Conservation (phyloP, 148 eudicot genomes). For the Chenopodium formosanum region DNA sequence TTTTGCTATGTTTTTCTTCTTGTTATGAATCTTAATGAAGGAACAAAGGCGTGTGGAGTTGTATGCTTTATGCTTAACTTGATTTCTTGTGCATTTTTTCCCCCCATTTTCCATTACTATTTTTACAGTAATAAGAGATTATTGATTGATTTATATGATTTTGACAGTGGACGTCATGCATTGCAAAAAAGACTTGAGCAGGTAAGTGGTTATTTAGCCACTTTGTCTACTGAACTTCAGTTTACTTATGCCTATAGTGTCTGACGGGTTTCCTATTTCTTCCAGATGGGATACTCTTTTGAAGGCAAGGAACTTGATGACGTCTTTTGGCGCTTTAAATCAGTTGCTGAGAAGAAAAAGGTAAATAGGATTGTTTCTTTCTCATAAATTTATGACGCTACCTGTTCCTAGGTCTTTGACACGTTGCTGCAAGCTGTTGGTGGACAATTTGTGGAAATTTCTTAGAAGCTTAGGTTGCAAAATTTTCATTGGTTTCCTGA, state of each 20-base stretch:
- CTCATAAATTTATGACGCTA: neutral
- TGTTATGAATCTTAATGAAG: neutral
- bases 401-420: neutral
- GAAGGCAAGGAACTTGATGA: constrained; percentile 90
- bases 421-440: neutral
- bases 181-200: constrained; percentile 75
- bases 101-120: neutral
- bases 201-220: constrained; percentile 37
- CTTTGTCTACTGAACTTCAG: neutral
- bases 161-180: constrained; percentile 93
- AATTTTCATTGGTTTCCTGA: neutral
- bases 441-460: neutral
- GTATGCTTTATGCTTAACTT: neutral
- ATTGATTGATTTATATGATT: constrained; percentile 8
- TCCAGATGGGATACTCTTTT: constrained; percentile 82
- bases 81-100: neutral
- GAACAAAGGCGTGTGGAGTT: neutral
- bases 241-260: neutral
- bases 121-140: neutral
- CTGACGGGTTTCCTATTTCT: constrained; percentile 18
- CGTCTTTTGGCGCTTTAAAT: constrained; percentile 81
- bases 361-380: constrained; percentile 27
- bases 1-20: neutral
- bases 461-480: neutral
- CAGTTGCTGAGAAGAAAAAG: constrained; percentile 91